These are phyloP conservation scores for Peronospora belbahrii DNA, from an alignment of 352 stramenopile genomes.

Conservation along the genomic window DNA sequence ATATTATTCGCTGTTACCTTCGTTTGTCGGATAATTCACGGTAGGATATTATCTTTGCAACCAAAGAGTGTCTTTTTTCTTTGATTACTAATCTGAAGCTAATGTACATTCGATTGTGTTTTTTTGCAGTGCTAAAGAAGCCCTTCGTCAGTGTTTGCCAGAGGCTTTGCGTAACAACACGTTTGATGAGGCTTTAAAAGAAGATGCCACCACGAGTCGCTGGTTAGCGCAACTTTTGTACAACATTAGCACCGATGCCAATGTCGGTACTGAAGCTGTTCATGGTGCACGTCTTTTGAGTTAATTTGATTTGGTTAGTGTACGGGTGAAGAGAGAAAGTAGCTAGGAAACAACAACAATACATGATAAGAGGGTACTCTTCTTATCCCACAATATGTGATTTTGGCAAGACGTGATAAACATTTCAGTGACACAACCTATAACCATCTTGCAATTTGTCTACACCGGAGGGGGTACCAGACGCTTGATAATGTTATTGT, in stretches of 20 bases:
- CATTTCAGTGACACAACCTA: constrained; percentile 2
- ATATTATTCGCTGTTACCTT: constrained; percentile 98
- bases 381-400: constrained; percentile 5
- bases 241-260: constrained; percentile 65
- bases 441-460: constrained; percentile 5
- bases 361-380: background rate
- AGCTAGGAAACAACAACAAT: background rate
- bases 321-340: background rate
- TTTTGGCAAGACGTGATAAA: constrained; percentile 13
- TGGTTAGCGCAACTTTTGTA: constrained; percentile 94
- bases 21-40: constrained; percentile 85
- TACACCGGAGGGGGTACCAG: constrained; percentile 23
- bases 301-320: constrained; percentile 5
- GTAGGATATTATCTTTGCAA: constrained; percentile 8
- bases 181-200: constrained; percentile 91
- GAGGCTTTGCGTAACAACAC: constrained; percentile 91
- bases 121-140: constrained; percentile 85
- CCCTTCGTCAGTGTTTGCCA: constrained; percentile 93
- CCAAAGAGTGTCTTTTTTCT: too few relatives aligned
- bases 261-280: constrained; percentile 15
- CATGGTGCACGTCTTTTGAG: constrained; percentile 26
- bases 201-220: constrained; percentile 94
- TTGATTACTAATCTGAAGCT: background rate
- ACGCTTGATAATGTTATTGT: constrained; percentile 53
- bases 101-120: constrained; percentile 30